Base-by-base conservation (phyloP, 306 rosid species). In the apple (Malus domestica) region DNA sequence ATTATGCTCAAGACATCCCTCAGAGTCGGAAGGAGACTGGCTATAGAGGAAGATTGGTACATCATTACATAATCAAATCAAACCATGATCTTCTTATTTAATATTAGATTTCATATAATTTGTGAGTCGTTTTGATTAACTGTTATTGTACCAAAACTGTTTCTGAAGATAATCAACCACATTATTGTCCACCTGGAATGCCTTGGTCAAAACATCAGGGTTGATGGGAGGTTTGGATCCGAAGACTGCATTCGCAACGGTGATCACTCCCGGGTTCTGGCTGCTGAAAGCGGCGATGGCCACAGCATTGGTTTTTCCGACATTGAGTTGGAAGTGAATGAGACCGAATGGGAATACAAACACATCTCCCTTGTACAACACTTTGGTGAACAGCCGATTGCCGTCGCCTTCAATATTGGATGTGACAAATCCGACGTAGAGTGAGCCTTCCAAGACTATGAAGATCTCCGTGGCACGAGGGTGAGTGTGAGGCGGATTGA, bases 391-490 rank as follows among this genome's bases (percentile, higher is more conserved):
- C 8, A 66, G 70, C 4, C 12, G 6, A 20, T 66, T 66, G 16
- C 19, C 27, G 23, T 10, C 4, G 4, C 4, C 1, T 2, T 66
- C 4, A 30, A 30, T 30, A 30, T 30, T 66, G 46, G 74, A 70
- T 18, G 74, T 19, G 62, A 70, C 74, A 62, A 70, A 70, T 60
- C 74, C 74, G 55, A 70, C 74, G 62, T 51, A 52, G 63, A 70
- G 74, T 29, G 74, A 8, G 29, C 74, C 74, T 70, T 70, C 74
- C 20, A 18, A 0, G 30, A 70, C 63, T 0, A 52, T 1, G 25
- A 70, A 62, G 27, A 70, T 0, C 22, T 70, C 46, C 0, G 74
- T 4, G 46, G 45, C 63, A 8, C 74, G 74, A 10, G 63, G 74
- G 63, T 52, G 74, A 16, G 46, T 70, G 29, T 70, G 74, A 23